A percentile compares a stretch with the other conserved stretches of the same genome.
phyloP scores from a whole-genome alignment of 2,329 filamentous ascomycete species.

The Hymenotorrendiella dingleyae region DNA sequence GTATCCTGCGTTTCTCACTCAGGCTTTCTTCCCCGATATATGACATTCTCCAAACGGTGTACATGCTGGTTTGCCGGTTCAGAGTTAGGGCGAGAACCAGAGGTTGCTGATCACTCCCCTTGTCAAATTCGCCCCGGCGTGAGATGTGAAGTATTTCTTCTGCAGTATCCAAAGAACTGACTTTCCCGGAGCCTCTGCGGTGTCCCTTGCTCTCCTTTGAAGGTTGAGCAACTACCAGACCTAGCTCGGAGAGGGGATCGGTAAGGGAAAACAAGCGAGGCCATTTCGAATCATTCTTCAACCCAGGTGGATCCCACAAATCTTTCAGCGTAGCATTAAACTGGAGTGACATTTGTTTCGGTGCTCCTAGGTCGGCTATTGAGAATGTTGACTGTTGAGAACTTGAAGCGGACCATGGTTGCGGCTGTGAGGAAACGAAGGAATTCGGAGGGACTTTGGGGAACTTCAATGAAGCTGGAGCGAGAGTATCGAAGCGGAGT shows the following conservation, averaged over 20 bases:
- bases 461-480: slow-evolving; percentile 49
- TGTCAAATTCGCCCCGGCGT: slow-evolving; percentile 48
- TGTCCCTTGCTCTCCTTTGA: slow-evolving; percentile 37
- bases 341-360: slow-evolving; percentile 47
- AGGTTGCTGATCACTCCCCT: slow-evolving; percentile 37
- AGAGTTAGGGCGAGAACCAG: slow-evolving; percentile 74
- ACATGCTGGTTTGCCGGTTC: slow-evolving; percentile 69
- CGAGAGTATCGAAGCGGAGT: slow-evolving; percentile 45
- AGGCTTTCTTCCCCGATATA: slow-evolving; percentile 64
- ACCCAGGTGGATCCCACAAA: slow-evolving; percentile 49
- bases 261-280: slow-evolving; percentile 77
- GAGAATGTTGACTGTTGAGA: slow-evolving; percentile 49
- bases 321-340: slow-evolving; percentile 50
- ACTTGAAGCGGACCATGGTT: slow-evolving; percentile 42
- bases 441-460: slow-evolving; percentile 71
- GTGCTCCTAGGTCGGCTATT: slow-evolving; percentile 49
- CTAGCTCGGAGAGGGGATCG: slow-evolving; percentile 80
- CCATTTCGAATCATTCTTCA: slow-evolving; percentile 53
- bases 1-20: slow-evolving; percentile 27
- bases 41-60: slow-evolving; percentile 78
- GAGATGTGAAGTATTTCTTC: slow-evolving; percentile 86
- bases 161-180: slow-evolving; percentile 59
- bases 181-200: slow-evolving; percentile 36
- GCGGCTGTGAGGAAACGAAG: slow-evolving; percentile 66
- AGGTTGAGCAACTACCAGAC: slow-evolving; percentile 64